Base-by-base conservation (phyloP, 2,329 filamentous ascomycete species). In the Aspergillus viridinutans region DNA sequence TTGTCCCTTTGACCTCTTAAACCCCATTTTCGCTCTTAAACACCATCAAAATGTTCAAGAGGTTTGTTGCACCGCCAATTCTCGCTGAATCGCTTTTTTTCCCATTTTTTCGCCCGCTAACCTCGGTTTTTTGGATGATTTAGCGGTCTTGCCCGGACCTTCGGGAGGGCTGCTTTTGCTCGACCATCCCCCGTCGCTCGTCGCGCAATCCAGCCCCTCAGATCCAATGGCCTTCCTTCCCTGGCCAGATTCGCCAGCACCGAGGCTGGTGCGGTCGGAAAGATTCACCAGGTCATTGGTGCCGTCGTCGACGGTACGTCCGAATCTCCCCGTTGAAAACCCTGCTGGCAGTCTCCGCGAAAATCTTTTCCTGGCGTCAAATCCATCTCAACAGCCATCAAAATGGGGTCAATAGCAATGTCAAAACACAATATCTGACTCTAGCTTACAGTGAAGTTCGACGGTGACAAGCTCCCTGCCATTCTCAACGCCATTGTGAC, bases 401-500 rank as follows among this genome's bases (percentile, higher is more conserved):
- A 64, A 58, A 68, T 59, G 63, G 67, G 64, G 61, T 54, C 60
- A 68, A 67, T 67, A 55, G 48, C 55, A 56, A 63, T 59, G 38
- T 58, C 56, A 60, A 60, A 62, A 53, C 50, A 49, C 57, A 29
- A 54, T 62, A 50, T 71, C 71, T 73, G 67, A 73, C 69, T 62
- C 62, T 57, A 40, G 58, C 65, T 65, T 72, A 70, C 77, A 96
- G 93, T 97, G 80, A 97, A 97, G 85, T 97, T 97, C 84, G 91
- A 96, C 75, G 85, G 83, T 70, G 90, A 93, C 67, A 90, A 93
- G 82, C 90, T 99, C 67, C 94, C 94, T 72, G 81, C 92, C 69
- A 99, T 99, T 87, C 88, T 97, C 77, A 97, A 99, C 83, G 94
- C 94, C 76, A 85, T 99, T 74, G 87, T 89, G 80, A 96, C 91